A percentile compares a stretch with the other conserved stretches of the same genome.
Evolutionary conservation across 164 flowering plant genomes (phyloP).

Genomic region (Malania oleifera): DNA sequence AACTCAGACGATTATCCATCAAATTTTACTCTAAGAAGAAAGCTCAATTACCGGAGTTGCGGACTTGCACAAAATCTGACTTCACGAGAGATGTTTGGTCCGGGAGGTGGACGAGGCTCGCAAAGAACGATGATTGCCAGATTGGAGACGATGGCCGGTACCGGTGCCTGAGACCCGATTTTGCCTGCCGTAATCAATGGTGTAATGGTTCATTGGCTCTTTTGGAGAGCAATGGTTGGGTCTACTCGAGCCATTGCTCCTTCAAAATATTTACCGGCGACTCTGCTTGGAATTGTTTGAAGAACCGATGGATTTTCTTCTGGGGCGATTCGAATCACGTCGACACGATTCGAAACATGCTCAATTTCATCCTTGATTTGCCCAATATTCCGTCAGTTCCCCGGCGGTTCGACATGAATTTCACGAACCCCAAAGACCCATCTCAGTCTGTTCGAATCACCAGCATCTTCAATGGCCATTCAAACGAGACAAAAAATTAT

Average conservation of each 20-base stretch:
- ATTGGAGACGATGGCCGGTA: conserved; percentile 75
- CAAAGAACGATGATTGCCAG: conserved; percentile 51
- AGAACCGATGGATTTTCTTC: conserved; percentile 83
- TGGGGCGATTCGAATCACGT: conserved; percentile 99
- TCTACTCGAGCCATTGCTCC: conserved; percentile 82
- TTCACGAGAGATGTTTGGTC: conserved; percentile 57
- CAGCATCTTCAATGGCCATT: conserved; percentile 91
- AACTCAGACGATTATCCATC: conserved; percentile 44
- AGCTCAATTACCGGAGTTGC: conserved; percentile 34
- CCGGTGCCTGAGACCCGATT: conserved; percentile 46
- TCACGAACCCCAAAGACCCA: conserved; percentile 63
- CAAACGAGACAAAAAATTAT: conserved; percentile 60
- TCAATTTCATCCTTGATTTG: conserved; percentile 60
- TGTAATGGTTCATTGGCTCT: conserved; percentile 66
- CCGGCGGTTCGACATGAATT: conserved; percentile 62
- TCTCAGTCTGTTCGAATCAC: conserved; percentile 68
- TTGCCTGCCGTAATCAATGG: conserved; percentile 69
- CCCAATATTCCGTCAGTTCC: conserved; percentile 48
- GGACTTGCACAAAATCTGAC: conserved; percentile 46
- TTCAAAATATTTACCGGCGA: conserved; percentile 48
- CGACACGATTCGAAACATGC: conserved; percentile 82
- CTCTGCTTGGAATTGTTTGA: conserved; percentile 84
- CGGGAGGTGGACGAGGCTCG: conserved; percentile 88
- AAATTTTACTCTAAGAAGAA: conserved; percentile 25
- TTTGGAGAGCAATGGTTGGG: conserved; percentile 98